phyloP scores from a whole-genome alignment of 169 alveolate genomes.

The Amoebophrya sp. region DNA sequence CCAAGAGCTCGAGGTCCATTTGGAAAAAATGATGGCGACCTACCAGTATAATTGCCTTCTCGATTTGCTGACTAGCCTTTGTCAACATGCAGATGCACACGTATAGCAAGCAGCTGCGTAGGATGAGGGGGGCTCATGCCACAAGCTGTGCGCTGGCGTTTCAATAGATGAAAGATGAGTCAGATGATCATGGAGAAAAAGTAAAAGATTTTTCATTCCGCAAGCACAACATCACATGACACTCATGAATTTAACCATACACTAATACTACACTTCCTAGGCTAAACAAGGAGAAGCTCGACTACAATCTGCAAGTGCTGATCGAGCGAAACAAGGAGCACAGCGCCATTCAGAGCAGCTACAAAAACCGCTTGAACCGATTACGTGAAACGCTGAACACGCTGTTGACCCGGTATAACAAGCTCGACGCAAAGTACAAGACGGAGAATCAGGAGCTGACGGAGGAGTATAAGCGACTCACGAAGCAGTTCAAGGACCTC shows the following conservation, averaged over 20 bases:
- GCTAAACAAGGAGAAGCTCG: slow-evolving; percentile 50
- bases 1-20: slow-evolving; percentile 53
- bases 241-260: too few species aligned
- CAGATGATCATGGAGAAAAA: background rate
- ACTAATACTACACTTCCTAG: too few species aligned
- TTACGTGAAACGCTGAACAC: slow-evolving; percentile 43
- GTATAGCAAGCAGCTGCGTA: background rate
- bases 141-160: background rate
- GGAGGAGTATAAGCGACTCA: slow-evolving; percentile 36
- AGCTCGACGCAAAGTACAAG: slow-evolving; percentile 35
- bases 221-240: background rate
- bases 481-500: slow-evolving; percentile 32
- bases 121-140: background rate
- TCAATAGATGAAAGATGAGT: background rate
- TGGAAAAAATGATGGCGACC: slow-evolving; percentile 53
- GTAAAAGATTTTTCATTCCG: background rate
- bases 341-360: slow-evolving; percentile 40
- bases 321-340: slow-evolving; percentile 52
- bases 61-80: background rate
- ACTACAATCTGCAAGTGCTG: slow-evolving; percentile 52
- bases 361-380: slow-evolving; percentile 45
- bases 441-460: slow-evolving; percentile 29
- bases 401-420: background rate
- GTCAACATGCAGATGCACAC: too few species aligned
- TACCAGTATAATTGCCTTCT: slow-evolving; percentile 39